phyloP scores from a whole-genome alignment of 1,284 basidiomycete species.

The Cerioporus squamosus region DNA sequence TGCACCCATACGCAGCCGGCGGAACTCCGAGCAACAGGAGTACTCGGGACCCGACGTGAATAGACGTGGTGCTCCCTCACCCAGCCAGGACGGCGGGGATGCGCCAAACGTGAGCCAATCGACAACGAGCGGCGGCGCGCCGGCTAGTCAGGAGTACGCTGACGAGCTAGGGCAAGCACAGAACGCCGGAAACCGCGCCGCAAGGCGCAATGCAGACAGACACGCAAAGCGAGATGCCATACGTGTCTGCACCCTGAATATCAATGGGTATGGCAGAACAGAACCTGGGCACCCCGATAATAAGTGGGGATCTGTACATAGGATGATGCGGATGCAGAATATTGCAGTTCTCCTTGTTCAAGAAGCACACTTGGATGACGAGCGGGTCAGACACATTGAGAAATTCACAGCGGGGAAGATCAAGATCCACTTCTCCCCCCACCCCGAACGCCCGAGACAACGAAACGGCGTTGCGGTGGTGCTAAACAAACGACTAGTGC shows the following conservation, averaged over 20 bases:
- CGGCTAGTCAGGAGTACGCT: too few species aligned
- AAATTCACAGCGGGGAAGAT: neutral
- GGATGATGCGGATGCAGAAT: neutral
- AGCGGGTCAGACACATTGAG: neutral
- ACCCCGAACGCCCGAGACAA: neutral
- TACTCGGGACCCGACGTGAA: too few species aligned
- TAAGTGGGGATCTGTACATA: conserved; percentile 2
- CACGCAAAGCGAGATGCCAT: neutral
- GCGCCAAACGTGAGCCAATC: too few species aligned
- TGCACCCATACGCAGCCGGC: too few species aligned
- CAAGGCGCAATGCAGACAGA: too few species aligned
- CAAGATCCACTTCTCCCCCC: neutral
- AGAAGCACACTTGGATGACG: conserved; percentile 8
- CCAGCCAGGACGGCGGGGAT: too few species aligned
- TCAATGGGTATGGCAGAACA: neutral
- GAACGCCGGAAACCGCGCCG: too few species aligned
- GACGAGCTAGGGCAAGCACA: too few species aligned
- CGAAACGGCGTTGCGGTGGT: conserved; percentile 2
- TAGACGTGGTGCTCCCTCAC: too few species aligned
- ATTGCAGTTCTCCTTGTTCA: conserved; percentile 3
- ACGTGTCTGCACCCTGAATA: neutral
- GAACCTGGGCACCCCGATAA: neutral
- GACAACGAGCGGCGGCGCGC: too few species aligned
- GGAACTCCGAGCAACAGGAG: too few species aligned
- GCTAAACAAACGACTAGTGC: neutral